Evolutionary conservation across 208 protist species (phyloP).

Genomic region (Vickermania spadyakhi): DNA sequence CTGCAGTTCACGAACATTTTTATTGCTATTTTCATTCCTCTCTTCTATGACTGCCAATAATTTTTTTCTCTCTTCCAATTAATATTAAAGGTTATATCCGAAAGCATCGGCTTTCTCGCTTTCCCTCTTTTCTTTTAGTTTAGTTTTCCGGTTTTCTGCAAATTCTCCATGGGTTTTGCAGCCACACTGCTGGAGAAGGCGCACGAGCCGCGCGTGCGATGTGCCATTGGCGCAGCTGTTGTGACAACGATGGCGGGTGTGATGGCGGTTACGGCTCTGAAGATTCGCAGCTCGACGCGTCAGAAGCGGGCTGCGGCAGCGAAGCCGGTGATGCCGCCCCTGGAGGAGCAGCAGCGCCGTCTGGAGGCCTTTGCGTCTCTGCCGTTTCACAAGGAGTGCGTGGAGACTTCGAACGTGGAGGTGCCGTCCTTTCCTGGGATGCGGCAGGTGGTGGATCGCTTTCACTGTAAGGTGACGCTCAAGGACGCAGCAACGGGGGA

Average conservation of each 20-base stretch:
- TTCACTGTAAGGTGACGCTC: slow-evolving; percentile 52
- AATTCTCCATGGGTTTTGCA: slow-evolving; percentile 11
- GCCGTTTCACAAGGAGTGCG: slow-evolving; percentile 35
- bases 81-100: too few relatives aligned
- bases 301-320: slow-evolving; percentile 2
- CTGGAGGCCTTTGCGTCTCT: slow-evolving; percentile 53
- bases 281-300: slow-evolving; percentile 3
- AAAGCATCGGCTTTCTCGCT: too few relatives aligned
- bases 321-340: slow-evolving; percentile 33
- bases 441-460: slow-evolving; percentile 35
- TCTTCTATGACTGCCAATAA: too few relatives aligned
- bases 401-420: slow-evolving; percentile 28
- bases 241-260: not conserved
- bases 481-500: slow-evolving; percentile 11
- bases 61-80: too few relatives aligned
- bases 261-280: slow-evolving; percentile 5
- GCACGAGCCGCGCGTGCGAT: slow-evolving; percentile 6
- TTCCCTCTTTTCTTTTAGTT: too few relatives aligned
- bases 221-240: slow-evolving; percentile 1
- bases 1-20: too few relatives aligned
- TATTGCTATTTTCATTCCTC: too few relatives aligned
- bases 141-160: too few relatives aligned
- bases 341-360: slow-evolving; percentile 73
- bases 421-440: slow-evolving; percentile 29
- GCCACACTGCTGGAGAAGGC: slow-evolving; percentile 4